phyloP scores from a whole-genome alignment of 768 basidiomycete genomes.

The Lyophyllum semitale region DNA sequence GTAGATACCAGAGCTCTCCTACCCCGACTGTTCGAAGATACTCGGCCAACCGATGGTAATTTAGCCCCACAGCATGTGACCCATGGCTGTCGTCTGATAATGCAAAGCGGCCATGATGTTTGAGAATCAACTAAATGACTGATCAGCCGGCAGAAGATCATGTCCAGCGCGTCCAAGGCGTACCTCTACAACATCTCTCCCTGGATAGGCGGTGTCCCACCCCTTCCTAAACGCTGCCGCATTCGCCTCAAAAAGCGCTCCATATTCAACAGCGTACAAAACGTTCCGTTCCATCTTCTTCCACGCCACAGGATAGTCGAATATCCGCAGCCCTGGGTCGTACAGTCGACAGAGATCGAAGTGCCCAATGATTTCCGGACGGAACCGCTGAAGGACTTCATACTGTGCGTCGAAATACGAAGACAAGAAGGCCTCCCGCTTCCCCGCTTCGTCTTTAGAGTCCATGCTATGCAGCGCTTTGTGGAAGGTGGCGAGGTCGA shows the following conservation, averaged over 20 bases:
- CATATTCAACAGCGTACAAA: slow-evolving; percentile 69
- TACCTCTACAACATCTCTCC: slow-evolving; percentile 73
- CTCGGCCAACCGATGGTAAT: slow-evolving; percentile 66
- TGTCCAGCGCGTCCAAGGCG: not conserved
- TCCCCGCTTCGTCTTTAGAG: slow-evolving; percentile 4
- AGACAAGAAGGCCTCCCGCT: slow-evolving; percentile 51
- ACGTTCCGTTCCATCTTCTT: slow-evolving; percentile 76
- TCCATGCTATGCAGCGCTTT: slow-evolving; percentile 51
- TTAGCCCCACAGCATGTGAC: slow-evolving; percentile 82
- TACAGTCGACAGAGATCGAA: slow-evolving; percentile 92
- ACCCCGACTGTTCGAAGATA: slow-evolving; percentile 71
- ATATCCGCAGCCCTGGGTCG: slow-evolving; percentile 59
- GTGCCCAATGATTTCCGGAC: slow-evolving; percentile 91
- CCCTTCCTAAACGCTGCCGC: slow-evolving; percentile 91
- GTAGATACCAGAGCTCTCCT: slow-evolving; percentile 65
- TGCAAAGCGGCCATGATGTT: slow-evolving; percentile 70
- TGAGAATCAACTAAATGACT: slow-evolving; percentile 62
- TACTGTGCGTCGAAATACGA: slow-evolving; percentile 88
- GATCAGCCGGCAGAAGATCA: not conserved
- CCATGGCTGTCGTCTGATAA: slow-evolving; percentile 98
- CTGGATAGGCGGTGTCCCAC: slow-evolving; percentile 87
- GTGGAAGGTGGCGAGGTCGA: slow-evolving; percentile 74
- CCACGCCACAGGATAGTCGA: slow-evolving; percentile 61
- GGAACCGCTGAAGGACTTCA: slow-evolving; percentile 64
- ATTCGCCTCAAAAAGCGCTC: slow-evolving; percentile 92